A percentile compares a stretch with the other conserved stretches of the same genome.
phyloP scores from a whole-genome alignment of 2,329 filamentous ascomycete species.

The Penicillium vulpinum region DNA sequence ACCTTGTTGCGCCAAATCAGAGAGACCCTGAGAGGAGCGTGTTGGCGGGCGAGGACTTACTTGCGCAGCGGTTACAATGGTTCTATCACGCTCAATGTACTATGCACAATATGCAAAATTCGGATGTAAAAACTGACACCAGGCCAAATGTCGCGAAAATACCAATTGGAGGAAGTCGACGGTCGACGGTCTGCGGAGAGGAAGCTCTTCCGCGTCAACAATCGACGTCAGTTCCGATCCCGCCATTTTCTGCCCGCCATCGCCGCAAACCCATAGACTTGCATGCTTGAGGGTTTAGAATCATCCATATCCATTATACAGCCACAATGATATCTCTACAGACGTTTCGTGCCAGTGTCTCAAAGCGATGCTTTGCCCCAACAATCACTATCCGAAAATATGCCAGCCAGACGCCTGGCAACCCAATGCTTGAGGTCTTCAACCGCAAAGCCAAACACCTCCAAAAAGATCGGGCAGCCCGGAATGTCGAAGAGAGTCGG shows the following conservation, averaged over 20 bases:
- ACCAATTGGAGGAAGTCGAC: slow-evolving; percentile 5
- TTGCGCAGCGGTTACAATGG: neutral
- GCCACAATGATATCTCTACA: slow-evolving; percentile 21
- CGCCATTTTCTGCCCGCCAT: slow-evolving; percentile 9
- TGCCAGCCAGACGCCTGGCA: slow-evolving; percentile 74
- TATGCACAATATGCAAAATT: neutral
- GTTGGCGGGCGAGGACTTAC: neutral
- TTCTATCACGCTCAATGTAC: neutral
- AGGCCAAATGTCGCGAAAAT: neutral
- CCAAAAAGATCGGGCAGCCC: slow-evolving; percentile 83
- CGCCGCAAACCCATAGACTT: slow-evolving; percentile 3
- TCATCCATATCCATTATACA: neutral
- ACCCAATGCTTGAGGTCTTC: slow-evolving; percentile 85
- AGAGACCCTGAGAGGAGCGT: slow-evolving; percentile 3
- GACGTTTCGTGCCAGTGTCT: slow-evolving; percentile 14
- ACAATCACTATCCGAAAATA: slow-evolving; percentile 54
- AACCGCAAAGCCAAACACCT: slow-evolving; percentile 83
- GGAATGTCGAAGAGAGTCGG: slow-evolving; percentile 68
- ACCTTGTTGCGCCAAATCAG: neutral
- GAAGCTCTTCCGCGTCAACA: slow-evolving; percentile 26
- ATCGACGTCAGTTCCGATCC: slow-evolving; percentile 30
- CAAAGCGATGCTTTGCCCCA: slow-evolving; percentile 18
- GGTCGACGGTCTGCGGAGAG: slow-evolving; percentile 17
- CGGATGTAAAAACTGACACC: neutral
- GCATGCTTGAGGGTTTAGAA: slow-evolving; percentile 9